These are phyloP conservation scores for Ilyonectria destructans DNA, from an alignment of 2,329 filamentous ascomycete genomes.

Conservation along the genomic window DNA sequence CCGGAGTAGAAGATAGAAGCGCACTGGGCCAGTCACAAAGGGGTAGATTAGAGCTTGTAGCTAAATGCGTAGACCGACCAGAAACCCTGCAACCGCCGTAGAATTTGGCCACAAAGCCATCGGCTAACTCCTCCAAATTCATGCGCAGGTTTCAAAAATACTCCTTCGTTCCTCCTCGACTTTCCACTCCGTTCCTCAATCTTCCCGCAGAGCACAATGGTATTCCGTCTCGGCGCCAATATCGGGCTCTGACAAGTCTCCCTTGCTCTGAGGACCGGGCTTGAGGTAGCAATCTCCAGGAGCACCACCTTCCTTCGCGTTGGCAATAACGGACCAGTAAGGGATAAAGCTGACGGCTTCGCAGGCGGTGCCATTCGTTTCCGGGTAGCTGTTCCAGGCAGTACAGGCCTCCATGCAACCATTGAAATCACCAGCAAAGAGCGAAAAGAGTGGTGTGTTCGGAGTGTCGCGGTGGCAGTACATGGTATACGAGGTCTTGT, in stretches of 20 bases:
- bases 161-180: no score
- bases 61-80: no score
- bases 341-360: constrained; percentile 40
- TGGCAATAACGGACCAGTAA: neutral
- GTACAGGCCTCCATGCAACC: constrained; percentile 66
- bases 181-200: no score
- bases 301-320: neutral
- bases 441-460: constrained; percentile 55
- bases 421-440: constrained; percentile 62
- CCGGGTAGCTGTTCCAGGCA: constrained; percentile 49
- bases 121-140: no score
- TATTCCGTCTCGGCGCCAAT: neutral
- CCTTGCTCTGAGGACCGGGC: neutral
- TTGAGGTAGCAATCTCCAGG: neutral
- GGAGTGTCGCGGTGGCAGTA: constrained; percentile 62
- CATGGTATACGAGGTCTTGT: constrained; percentile 57
- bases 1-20: no score
- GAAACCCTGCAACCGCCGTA: no score
- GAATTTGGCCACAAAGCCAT: no score
- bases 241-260: neutral
- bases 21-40: no score
- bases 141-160: no score
- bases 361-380: constrained; percentile 16
- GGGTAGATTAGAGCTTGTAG: no score
- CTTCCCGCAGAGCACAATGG: no score